phyloP scores from a whole-genome alignment of 2,329 filamentous ascomycete genomes.

The Microdochium paspali region DNA sequence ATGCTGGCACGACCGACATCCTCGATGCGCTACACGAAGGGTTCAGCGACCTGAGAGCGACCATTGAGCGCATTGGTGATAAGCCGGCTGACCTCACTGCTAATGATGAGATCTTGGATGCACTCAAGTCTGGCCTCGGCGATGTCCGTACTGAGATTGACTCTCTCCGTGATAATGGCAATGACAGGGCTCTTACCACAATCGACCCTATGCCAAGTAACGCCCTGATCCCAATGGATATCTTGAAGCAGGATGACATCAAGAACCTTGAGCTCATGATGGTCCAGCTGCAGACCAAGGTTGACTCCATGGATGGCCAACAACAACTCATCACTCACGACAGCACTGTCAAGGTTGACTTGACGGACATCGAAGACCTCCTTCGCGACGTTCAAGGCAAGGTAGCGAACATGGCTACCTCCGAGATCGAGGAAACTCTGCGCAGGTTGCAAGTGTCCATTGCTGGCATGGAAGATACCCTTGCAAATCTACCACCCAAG shows the following conservation, averaged over 20 bases:
- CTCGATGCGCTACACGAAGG: conserved; percentile 86
- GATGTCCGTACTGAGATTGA: conserved; percentile 71
- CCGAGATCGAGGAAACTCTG: conserved; percentile 40
- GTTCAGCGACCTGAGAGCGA: conserved; percentile 63
- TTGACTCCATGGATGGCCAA: conserved; percentile 62
- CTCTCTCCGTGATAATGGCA: conserved; percentile 52
- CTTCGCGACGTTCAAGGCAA: conserved; percentile 9
- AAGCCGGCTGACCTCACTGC: conserved; percentile 76
- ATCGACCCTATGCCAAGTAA: conserved; percentile 41
- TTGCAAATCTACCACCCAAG: background rate
- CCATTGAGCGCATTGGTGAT: conserved; percentile 69
- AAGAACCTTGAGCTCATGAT: conserved; percentile 81
- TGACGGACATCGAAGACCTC: conserved; percentile 23
- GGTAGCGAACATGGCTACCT: conserved; percentile 40
- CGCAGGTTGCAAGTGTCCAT: conserved; percentile 46
- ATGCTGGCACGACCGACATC: conserved; percentile 73
- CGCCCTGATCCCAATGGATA: conserved; percentile 38
- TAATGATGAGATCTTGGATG: conserved; percentile 83
- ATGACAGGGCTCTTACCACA: conserved; percentile 40
- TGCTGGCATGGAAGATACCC: conserved; percentile 33
- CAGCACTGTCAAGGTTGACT: conserved; percentile 29
- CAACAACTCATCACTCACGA: conserved; percentile 27
- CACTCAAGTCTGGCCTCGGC: conserved; percentile 72
- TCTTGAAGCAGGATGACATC: conserved; percentile 61
- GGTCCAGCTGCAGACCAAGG: conserved; percentile 71